Conservation (phyloP, 257 asterid genomes). For the Cruciata laevipes region DNA sequence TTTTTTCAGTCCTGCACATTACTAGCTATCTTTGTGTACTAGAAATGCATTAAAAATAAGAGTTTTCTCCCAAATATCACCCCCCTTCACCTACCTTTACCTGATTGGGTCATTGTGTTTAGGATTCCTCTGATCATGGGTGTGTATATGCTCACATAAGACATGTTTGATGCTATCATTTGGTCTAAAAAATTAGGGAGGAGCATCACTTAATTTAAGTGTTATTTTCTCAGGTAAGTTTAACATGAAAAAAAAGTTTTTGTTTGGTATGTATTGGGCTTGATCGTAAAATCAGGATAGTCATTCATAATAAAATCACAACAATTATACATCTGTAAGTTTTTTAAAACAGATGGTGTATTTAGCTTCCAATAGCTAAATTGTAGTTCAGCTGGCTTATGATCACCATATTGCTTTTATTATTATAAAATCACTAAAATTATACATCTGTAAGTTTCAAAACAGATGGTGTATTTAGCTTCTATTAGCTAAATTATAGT, state of each 20-base stretch:
- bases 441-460: too few species aligned
- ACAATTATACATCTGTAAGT: too few species aligned
- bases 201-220: too few species aligned
- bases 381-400: background rate
- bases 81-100: background rate
- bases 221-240: too few species aligned
- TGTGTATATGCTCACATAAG: background rate
- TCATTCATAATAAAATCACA: too few species aligned
- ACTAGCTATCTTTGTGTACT: background rate
- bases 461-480: background rate
- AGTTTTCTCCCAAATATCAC: background rate
- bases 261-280: too few species aligned
- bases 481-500: background rate
- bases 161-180: background rate
- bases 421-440: too few species aligned
- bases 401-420: background rate
- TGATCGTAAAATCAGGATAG: too few species aligned
- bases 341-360: too few species aligned
- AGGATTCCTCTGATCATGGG: background rate
- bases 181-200: too few species aligned
- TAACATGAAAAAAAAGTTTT: too few species aligned
- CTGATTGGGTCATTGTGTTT: background rate
- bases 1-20: slow-evolving; percentile 10
- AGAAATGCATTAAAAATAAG: background rate
- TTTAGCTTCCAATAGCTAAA: background rate